Evolutionary conservation across 768 basidiomycete genomes (phyloP), one percentile per base, ranked within the genome.

Genomic region (Boletus insuetus): DNA sequence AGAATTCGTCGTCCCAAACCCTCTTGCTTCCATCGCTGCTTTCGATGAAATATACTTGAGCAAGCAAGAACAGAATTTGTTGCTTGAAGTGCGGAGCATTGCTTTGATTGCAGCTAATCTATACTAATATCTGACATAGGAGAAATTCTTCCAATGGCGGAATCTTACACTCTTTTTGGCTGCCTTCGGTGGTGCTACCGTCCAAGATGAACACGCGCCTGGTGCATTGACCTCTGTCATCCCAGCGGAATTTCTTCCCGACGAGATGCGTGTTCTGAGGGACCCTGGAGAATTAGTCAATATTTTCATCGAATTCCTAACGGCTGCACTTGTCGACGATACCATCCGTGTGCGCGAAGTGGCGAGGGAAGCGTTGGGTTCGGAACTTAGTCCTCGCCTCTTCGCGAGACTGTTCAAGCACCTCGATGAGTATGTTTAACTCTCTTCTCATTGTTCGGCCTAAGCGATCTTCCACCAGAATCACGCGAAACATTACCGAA

Each of bases 121-220:
- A 17, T 42, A 47, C 56, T 61, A 26, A 65, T 50, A 26, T 46
- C 38, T 34, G 35, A 19, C 32, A 16, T 50, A 92, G 89, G 89
- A 91, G 19, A 79, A 83, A 60, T 81, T 85, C 40, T 81, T 78
- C 37, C 88, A 92, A 60, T 97, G 94, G 93, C 86, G 90, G 63
- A 92, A 94, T 65, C 73, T 92, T 13, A 86, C 89, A 0, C 72
- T 92, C 22, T 91, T 88, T 70, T 74, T 95, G 38, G 83, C 89
- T 4, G 82, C 89, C 0, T 78, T 86, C n/a, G 84, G 85, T 37
- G 87, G 87, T 6, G 75, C 82, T 7, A 87, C 87, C 57, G 72
- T 83, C 19, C 73, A 76, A 39, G 82, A 87, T 16, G 73, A 76
- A 42, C 76, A 79, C 32, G 75, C 84, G 40, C 69, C 79, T 34